Percentiles rank a stretch among this genome's conserved stretches.
Conservation (phyloP, 1,284 basidiomycete species). For the Trametes pubescens region DNA sequence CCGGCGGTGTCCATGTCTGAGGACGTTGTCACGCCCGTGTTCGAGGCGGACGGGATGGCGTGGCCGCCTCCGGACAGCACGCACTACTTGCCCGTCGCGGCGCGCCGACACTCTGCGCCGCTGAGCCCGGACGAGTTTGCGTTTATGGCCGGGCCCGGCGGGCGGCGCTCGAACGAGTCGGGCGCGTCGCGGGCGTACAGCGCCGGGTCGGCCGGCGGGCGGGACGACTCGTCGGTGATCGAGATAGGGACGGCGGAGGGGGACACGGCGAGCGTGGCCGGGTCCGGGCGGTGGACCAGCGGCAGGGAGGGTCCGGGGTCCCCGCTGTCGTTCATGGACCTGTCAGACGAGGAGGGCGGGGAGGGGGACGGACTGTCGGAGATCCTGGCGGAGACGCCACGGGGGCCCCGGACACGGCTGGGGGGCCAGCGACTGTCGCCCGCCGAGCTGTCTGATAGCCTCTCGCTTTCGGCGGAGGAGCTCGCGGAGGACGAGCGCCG, state of each 20-base stretch:
- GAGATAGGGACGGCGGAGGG: constrained; percentile 38
- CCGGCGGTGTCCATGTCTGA: constrained; percentile 54
- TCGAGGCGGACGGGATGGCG: constrained; percentile 18
- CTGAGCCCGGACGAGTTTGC: constrained; percentile 47
- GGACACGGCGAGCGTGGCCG: constrained; percentile 33
- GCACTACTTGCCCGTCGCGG: constrained; percentile 42
- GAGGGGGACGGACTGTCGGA: constrained; percentile 39
- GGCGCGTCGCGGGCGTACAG: constrained; percentile 9
- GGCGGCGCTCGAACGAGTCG: constrained; percentile 18
- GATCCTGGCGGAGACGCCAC: constrained; percentile 42
- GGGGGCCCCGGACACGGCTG: constrained; percentile 35
- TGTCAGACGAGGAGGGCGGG: constrained; percentile 64
- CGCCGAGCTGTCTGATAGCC: constrained; percentile 53
- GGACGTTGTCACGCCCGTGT: constrained; percentile 32
- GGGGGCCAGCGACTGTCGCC: constrained; percentile 35
- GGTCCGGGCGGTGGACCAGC: constrained; percentile 17
- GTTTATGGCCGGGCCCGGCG: constrained; percentile 32
- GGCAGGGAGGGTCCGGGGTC: constrained; percentile 37
- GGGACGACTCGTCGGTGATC: constrained; percentile 31
- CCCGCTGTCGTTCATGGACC: constrained; percentile 69
- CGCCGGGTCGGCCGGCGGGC: constrained; percentile 1
- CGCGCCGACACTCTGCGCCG: constrained; percentile 63
- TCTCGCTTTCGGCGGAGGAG: constrained; percentile 59
- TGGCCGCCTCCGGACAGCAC: constrained; percentile 49
- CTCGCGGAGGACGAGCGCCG: constrained; percentile 66